Percentiles rank a stretch among this genome's conserved stretches.
Conservation (phyloP, 306 rosid species). For the Dicorynia guianensis region DNA sequence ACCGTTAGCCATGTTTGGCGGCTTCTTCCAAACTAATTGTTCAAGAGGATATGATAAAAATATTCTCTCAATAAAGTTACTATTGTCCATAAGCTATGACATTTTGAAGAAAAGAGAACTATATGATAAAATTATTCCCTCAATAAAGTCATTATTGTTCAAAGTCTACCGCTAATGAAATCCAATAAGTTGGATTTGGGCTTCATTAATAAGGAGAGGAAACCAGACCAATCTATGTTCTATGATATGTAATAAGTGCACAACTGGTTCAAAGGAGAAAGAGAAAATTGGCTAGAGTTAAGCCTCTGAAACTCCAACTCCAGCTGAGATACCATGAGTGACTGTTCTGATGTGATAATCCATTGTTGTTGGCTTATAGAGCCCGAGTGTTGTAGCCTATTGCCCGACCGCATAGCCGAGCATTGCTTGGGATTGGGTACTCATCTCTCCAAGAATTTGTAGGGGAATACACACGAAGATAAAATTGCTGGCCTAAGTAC, state of each 20-base stretch:
- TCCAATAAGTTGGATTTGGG: constrained; percentile 16
- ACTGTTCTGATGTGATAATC: no score
- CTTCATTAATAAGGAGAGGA: neutral
- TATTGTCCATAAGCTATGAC: no score
- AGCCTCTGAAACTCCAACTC: constrained; percentile 30
- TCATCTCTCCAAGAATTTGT: constrained; percentile 89
- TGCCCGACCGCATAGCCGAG: constrained; percentile 70
- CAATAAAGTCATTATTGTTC: no score
- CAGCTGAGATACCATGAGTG: no score
- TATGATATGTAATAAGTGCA: neutral
- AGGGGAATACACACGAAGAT: constrained; percentile 75
- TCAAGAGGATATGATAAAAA: no score
- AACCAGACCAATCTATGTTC: neutral
- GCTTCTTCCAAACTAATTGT: no score
- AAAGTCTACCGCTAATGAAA: neutral
- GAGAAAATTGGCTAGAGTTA: constrained; percentile 44
- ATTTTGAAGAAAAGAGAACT: no score
- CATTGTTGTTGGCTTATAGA: neutral
- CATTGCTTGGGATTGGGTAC: constrained; percentile 80
- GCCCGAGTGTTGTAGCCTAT: constrained; percentile 44
- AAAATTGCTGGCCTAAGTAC: constrained; percentile 88
- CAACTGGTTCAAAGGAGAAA: constrained; percentile 18
- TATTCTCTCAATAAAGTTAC: no score
- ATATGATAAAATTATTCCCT: no score
- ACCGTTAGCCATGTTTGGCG: no score